Percentiles rank a stretch among this genome's conserved stretches.
Conservation (phyloP, 2,329 filamentous ascomycete species). For the Dendrostoma leiphaemia region DNA sequence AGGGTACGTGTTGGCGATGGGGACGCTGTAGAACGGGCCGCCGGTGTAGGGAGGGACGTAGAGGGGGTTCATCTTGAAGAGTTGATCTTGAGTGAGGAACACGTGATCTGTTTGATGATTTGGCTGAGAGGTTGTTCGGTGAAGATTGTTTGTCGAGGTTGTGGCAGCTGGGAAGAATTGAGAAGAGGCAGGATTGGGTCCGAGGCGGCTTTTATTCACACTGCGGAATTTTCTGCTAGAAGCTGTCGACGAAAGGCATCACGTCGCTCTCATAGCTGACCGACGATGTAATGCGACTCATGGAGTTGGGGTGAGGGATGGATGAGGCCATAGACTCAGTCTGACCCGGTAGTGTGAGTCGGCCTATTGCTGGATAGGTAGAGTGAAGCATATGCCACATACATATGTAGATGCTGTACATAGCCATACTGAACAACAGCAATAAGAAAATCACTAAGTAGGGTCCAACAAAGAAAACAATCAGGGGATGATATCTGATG, state of each 20-base stretch:
- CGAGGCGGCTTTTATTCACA: neutral
- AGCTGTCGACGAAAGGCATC: too few relatives aligned
- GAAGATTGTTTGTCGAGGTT: neutral
- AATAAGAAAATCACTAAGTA: too few relatives aligned
- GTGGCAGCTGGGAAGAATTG: neutral
- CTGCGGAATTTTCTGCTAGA: neutral
- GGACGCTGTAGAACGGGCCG: slow-evolving; percentile 8
- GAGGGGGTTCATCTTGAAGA: neutral
- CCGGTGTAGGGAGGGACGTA: neutral
- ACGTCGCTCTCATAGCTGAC: neutral
- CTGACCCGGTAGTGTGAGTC: too few relatives aligned
- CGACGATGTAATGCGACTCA: too few relatives aligned
- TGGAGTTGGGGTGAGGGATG: too few relatives aligned
- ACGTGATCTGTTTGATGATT: neutral
- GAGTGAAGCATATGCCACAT: too few relatives aligned
- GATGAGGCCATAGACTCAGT: too few relatives aligned
- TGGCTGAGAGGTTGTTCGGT: neutral
- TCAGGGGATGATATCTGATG: too few relatives aligned
- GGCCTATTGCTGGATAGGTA: too few relatives aligned
- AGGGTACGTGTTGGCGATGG: neutral
- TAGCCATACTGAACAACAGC: too few relatives aligned
- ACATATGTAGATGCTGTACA: too few relatives aligned
- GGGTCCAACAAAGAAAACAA: too few relatives aligned
- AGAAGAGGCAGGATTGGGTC: neutral
- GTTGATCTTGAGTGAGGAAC: neutral